Evolutionary conservation across 805 yeast species (phyloP), one percentile per base, ranked within the genome.

Genomic region (Zygosaccharomyces pseudorouxii): DNA sequence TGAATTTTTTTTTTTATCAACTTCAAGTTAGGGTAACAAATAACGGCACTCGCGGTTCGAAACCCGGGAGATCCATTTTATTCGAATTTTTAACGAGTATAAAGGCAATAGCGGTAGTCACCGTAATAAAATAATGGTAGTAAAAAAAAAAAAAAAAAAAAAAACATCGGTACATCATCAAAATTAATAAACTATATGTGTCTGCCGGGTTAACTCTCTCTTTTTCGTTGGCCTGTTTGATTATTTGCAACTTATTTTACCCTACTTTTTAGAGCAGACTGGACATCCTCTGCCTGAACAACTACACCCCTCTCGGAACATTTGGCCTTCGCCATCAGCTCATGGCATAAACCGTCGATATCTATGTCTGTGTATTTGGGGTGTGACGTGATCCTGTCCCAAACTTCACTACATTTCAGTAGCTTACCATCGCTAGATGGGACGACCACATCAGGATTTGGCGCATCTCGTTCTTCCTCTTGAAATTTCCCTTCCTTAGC

Each of bases 361-460:
- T 93, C 99, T 46, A 93, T 75, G 51, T 90, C 97, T 4, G 93
- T 81, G 67, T 90, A 93, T 63, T 85, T 81, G 29, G 99, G 98
- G 73, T 93, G 98, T 19, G 93, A 69, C 1, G 97, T 86, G 33
- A 93, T 85, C 62, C 98, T 78, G 67, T 92, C 98, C 99, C 99
- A 93, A 12, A 92, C 84, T 57, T 89, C 97, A 0, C 95, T 80
- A 68, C 99, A 93, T 61, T 80, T 81, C 69, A 86, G 69, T 56
- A 80, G 64, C 11, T 77, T 73, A 14, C 68, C 69, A 49, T 81
- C 84, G 7, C 80, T 84, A 4, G 84, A 78, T 5, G 95, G 95
- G 3, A 88, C 90, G 25, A 81, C 78, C 29, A 71, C 72, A 22
- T 65, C 64, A 10, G 57, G 67, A 11, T 46, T 27, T 39, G 54